Evolutionary conservation across 139 green algal species (phyloP), one percentile per base, ranked within the genome.

Genomic region (Coelastrella sp.): DNA sequence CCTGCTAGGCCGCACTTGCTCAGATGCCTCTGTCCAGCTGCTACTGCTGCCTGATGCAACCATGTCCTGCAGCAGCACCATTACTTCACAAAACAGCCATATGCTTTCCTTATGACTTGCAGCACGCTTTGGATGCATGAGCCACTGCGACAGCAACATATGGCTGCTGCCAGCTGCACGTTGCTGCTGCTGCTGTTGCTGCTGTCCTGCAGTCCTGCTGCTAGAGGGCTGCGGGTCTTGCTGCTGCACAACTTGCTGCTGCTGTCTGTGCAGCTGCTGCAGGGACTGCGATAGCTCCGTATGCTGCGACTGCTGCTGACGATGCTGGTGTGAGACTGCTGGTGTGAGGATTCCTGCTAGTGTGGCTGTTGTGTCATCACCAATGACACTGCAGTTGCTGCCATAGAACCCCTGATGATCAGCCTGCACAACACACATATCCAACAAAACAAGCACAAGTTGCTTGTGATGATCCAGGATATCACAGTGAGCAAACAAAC

Each of bases 61-160:
- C 37, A 59, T 17, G 21, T 25, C 32, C 81, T 90, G 85, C 62
- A 95, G 77, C 51, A 94, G 71, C 60, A 87, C 62, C 25, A 94
- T 35, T n/a, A 92, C 90, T 63, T 91, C 91, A 17, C 86, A 92
- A 63, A 96, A 95, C 1, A 96, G 75, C 66, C 85, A 86, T 51
- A 94, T 88, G 79, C 64, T 84, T 50, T 92, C 89, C 50, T 88
- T 87, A 15, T 83, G 83, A 41, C 91, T 81, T 32, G 89, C 77
- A 11, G 45, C 34, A 15, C 90, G 88, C 6, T 35, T 53, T 1
- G 83, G 82, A 0, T 87, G 88, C 41, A 50, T 43, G 53, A 93
- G 69, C 90, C 90, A 93, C 27, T 88, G 86, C 41, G 87, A 75
- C 40, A 92, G 84, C 53, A 79, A 64, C 1, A 90, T 69, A 23